These are phyloP conservation scores for Solanum lycopersicoides DNA, from an alignment of 257 asterid species.

Conservation along the genomic window DNA sequence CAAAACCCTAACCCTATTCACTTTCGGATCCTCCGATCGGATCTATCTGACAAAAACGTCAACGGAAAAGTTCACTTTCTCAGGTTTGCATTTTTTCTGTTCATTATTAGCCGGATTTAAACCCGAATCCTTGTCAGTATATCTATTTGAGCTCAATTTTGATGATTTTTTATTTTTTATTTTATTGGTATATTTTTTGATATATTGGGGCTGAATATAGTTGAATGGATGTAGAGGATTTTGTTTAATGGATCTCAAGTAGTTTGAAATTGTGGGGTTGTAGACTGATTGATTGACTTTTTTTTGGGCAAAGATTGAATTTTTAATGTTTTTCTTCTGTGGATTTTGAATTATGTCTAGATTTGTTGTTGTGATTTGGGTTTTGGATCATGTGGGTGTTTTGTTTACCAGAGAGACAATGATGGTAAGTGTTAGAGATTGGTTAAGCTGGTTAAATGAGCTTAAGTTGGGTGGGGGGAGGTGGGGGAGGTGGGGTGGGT, in stretches of 20 bases:
- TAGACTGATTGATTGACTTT: neutral
- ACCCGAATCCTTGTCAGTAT: slow-evolving; percentile 18
- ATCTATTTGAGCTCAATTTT: neutral
- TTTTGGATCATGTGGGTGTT: neutral
- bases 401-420: neutral
- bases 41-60: slow-evolving; percentile 8
- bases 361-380: neutral
- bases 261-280: neutral
- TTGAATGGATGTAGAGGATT: neutral
- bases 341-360: neutral
- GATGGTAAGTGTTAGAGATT: neutral
- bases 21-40: slow-evolving; percentile 68
- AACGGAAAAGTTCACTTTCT: neutral
- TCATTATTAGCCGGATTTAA: neutral
- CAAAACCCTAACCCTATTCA: slow-evolving; percentile 39
- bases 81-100: slow-evolving; percentile 16
- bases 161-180: neutral
- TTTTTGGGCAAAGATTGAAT: neutral
- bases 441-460: neutral
- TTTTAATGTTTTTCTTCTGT: neutral
- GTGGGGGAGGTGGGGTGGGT: neutral
- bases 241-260: neutral
- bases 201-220: neutral
- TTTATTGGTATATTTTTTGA: neutral
- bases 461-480: neutral